These are phyloP conservation scores for Lentinula lateritia DNA, from an alignment of 768 basidiomycete species.

Conservation along the genomic window DNA sequence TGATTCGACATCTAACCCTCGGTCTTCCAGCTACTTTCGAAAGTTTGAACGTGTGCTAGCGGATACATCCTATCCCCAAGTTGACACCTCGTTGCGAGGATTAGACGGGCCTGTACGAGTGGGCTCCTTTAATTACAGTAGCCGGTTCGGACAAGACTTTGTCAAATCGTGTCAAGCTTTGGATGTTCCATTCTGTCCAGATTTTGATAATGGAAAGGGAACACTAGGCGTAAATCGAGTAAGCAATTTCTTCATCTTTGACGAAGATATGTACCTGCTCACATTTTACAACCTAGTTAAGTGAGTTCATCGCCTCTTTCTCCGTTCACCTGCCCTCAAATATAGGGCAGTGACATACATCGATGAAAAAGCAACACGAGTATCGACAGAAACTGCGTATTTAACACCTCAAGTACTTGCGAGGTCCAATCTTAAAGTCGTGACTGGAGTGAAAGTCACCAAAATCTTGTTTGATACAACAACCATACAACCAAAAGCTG, in stretches of 20 bases:
- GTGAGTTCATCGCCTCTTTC: not conserved
- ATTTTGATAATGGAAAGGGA: conserved; percentile 56
- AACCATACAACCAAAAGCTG: conserved; percentile 32
- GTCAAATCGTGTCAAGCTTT: not conserved
- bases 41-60: conserved; percentile 63
- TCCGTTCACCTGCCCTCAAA: not conserved
- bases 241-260: conserved; percentile 12
- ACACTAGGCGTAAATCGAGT: conserved; percentile 61
- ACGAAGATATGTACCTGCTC: not conserved
- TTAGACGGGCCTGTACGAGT: conserved; percentile 49
- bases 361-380: conserved; percentile 40
- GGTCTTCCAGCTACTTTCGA: conserved; percentile 47
- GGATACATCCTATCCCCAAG: conserved; percentile 42
- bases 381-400: conserved; percentile 59
- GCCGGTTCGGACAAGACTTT: conserved; percentile 29
- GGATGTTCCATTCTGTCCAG: conserved; percentile 21
- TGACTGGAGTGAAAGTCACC: conserved; percentile 46
- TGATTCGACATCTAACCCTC: conserved; percentile 4
- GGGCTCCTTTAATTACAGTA: conserved; percentile 49
- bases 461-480: conserved; percentile 40
- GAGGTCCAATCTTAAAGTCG: conserved; percentile 56
- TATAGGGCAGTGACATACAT: conserved; percentile 58
- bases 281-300: not conserved
- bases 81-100: conserved; percentile 46
- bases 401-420: conserved; percentile 53